Evolutionary conservation across 108 stramenopile species (phyloP), one percentile per base, ranked within the genome.

Genomic region (Skeletonema menzelii): DNA sequence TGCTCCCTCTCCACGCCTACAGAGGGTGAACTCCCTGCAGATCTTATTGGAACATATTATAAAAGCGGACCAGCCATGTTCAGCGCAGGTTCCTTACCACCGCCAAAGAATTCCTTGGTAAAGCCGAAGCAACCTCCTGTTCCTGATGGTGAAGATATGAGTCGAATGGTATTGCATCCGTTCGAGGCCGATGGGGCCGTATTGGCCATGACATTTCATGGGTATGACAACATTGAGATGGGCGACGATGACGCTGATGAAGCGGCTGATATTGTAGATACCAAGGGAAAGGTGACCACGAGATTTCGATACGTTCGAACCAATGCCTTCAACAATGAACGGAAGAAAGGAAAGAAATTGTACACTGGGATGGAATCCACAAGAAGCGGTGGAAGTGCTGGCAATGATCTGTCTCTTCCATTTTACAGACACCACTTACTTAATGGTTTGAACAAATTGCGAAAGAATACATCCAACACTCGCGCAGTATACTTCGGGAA

Each of bases 51-150:
- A 34, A 90, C 86, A 2, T 94, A 94, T 69, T 94, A 80, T 67
- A 87, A 83, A 62, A 73, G 76, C 59, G 93, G 93, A 27, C 93
- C 93, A 10, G 90, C 90, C 75, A 94, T 94, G 93, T 94, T 94
- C 65, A 88, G 86, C 70, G 93, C 93, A 20, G 93, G 93, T 44
- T 89, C 90, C 7, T 85, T 94, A 40, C 79, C 72, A 19, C 93
- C 93, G 26, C 93, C 93, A 12, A 88, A 87, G 59, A 88, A 86
- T 27, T 88, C 88, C 7, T 76, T 94, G 10, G 82, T 94, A 35
- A 90, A 91, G 77, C 93, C 93, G 11, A 89, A 90, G 40, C 74
- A 76, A 65, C 88, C 85, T 12, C 93, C 93, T 26, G 85, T 88
- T 14, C 86, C 87, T 15, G 93, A 94, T 67, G 93, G 93, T 22